phyloP scores from a whole-genome alignment of 2,329 filamentous ascomycete genomes.

The Microascus cirrosus region DNA sequence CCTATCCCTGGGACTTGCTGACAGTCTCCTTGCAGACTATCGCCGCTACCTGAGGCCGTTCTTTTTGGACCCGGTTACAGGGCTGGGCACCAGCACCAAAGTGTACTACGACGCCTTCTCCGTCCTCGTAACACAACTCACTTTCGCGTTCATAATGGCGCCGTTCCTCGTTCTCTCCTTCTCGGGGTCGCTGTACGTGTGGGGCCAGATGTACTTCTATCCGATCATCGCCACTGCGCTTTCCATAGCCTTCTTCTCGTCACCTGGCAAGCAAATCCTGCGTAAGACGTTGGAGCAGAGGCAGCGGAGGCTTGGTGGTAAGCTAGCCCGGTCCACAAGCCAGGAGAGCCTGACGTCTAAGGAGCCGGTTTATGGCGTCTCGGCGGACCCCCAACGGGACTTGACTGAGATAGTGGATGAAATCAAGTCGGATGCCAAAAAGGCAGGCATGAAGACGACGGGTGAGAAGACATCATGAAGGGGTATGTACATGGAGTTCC shows the following conservation, averaged over 20 bases:
- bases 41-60: constrained; percentile 85
- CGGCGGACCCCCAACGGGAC: constrained; percentile 63
- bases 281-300: constrained; percentile 48
- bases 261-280: constrained; percentile 57
- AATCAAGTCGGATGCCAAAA: constrained; percentile 61
- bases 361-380: constrained; percentile 65
- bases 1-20: background rate
- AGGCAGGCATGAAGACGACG: constrained; percentile 57
- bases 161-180: constrained; percentile 81
- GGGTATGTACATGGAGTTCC: background rate
- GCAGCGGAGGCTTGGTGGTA: constrained; percentile 31
- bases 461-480: constrained; percentile 41
- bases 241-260: constrained; percentile 66
- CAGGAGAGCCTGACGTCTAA: constrained; percentile 43
- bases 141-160: constrained; percentile 69
- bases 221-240: constrained; percentile 54
- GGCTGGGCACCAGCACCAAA: constrained; percentile 58
- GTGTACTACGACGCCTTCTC: constrained; percentile 76
- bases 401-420: constrained; percentile 70
- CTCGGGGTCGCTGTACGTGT: constrained; percentile 58
- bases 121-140: constrained; percentile 66
- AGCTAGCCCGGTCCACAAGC: constrained; percentile 38
- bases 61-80: constrained; percentile 72
- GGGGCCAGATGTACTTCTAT: constrained; percentile 86
- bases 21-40: constrained; percentile 50